Conservation (phyloP, 805 yeast species). For the Tetrapisispora taiwanensis region DNA sequence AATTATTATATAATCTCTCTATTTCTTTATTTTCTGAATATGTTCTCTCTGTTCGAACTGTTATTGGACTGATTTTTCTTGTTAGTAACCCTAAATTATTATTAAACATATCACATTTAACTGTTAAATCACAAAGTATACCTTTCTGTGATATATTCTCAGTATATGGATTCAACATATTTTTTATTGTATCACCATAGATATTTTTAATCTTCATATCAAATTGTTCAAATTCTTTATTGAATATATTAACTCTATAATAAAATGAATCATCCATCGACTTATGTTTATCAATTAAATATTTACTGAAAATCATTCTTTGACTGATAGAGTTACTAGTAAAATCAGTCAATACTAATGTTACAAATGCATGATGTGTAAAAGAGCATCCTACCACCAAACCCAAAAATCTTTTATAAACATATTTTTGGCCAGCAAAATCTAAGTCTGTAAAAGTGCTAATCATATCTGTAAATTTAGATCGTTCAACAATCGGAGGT, state of each 20-base stretch:
- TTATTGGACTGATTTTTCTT: slow-evolving; percentile 13
- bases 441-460: slow-evolving; percentile 10
- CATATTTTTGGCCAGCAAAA: slow-evolving; percentile 3
- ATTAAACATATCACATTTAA: slow-evolving; percentile 13
- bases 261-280: slow-evolving; percentile 12
- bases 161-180: slow-evolving; percentile 3
- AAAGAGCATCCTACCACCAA: slow-evolving; percentile 15
- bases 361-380: slow-evolving; percentile 7
- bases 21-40: background rate
- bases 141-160: slow-evolving; percentile 19
- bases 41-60: slow-evolving; percentile 1
- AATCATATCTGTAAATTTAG: slow-evolving; percentile 5
- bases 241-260: slow-evolving; percentile 15
- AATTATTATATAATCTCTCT: background rate
- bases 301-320: slow-evolving; percentile 18
- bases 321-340: slow-evolving; percentile 12
- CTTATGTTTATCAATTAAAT: slow-evolving; percentile 12
- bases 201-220: slow-evolving; percentile 5
- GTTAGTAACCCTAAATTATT: slow-evolving; percentile 17
- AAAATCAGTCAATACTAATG: slow-evolving; percentile 24
- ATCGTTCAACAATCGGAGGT: background rate
- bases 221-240: slow-evolving; percentile 10
- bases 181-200: slow-evolving; percentile 5
- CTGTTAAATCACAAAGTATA: slow-evolving; percentile 17
- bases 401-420: slow-evolving; percentile 12